Evolutionary conservation across 495 filamentous ascomycete genomes (phyloP), one percentile per base, ranked within the genome.

Genomic region (Aspergillus haitiensis): DNA sequence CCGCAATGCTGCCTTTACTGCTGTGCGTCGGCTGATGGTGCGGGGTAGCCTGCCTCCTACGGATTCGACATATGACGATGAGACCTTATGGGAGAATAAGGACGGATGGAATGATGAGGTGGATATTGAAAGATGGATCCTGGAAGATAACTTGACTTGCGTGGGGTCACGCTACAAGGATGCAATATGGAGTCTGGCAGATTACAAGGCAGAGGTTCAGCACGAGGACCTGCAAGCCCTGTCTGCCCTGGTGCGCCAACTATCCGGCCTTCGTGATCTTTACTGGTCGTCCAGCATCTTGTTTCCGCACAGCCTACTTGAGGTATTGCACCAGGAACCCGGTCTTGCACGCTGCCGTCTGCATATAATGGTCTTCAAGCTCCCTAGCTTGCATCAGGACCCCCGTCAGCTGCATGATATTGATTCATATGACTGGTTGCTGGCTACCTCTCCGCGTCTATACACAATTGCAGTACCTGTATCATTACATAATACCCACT

Each of bases 351-450:
- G 18, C 18, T 55, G 52, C 52, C 37, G 32, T 13, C 37, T 55
- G 35, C 35, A 55, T n/a, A 55, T 55, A 2, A 55, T 2, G 13
- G 52, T 9, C 0, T 55, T 55, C 37, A 55, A 55, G 8, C 9
- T 55, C 15, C 52, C 52, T 1, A 55, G 52, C 52, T 37, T 55
- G 5, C 10, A 55, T 13, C 37, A 55, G 6, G 1, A n/a, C 6
- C 21, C 18, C 2, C 16, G 8, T 16, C 1, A 9, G 5, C 37
- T 37, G 9, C 15, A 31, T 1, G 52, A 55, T 8, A 32, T 55
- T 13, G 52, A 55, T 21, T 10, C 32, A 6, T 21, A 11, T 1
- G 52, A 55, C 37, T 55, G 27, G 11, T 35, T 16, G 3, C 18
- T 55, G 8, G 52, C 37, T 16, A 55, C 52, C 2, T 55, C 52